Base-by-base conservation (phyloP, 1,139 yeast species). In the Scheffersomyces titani region DNA sequence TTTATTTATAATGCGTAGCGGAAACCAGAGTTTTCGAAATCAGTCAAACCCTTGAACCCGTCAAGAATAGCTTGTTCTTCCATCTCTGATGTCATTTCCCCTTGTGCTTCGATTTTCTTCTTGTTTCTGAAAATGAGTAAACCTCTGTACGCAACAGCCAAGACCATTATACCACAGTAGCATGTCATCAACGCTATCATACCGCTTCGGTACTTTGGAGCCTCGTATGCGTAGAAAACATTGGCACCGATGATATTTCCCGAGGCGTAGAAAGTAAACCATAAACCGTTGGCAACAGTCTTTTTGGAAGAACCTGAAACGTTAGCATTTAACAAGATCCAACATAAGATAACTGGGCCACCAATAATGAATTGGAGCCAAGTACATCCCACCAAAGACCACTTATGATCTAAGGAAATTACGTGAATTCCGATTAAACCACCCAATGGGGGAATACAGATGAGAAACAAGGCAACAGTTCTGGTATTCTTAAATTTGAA, bases 311-410 rank as follows among this genome's bases (percentile, higher is more conserved):
- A 59, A 5, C 76, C 76, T 11, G 69, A 66, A 19, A 70, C 64
- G 57, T 72, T 72, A 9, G 68, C 67, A 22, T 52, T 58, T 19
- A 53, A 47, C 19, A 70, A 65, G 19, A 72, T 64, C 76, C 78
- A 75, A 21, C 68, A 61, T 51, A 71, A 57, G 53, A 74, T 71
- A 44, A 73, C 71, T 16, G 75, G 76, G 2, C 71, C 75, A 6
- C 75, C 76, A 54, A 73, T 63, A 40, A 71, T 66, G 59, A 64
- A 73, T 54, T 73, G 77, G 36, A 76, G 61, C 74, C 76, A 76
- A 19, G 76, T 70, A 59, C 78, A 74, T 9, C 77, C 67, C 1
- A 68, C 73, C 20, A 70, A 57, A 6, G 69, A 61, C 70, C 72
- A 67, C 55, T 59, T 65, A 47, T 70, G 62, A 56, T 44, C 61